A percentile compares a stretch with the other conserved stretches of the same genome.
Evolutionary conservation across 2,329 filamentous ascomycete genomes (phyloP).

Genomic region (Madurella mycetomatis): DNA sequence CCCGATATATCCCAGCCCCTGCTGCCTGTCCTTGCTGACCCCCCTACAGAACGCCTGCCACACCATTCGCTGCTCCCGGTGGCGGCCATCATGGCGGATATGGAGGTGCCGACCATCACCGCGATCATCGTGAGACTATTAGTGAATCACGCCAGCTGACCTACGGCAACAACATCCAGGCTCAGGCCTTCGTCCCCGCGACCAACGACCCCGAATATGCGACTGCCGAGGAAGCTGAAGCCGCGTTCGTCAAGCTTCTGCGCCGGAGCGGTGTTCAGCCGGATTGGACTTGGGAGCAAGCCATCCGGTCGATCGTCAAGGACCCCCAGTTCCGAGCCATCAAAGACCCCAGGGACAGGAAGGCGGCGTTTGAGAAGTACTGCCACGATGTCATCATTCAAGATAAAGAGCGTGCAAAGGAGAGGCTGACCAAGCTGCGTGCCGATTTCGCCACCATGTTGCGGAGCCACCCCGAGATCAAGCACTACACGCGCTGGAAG

Average conservation of each 20-base stretch:
- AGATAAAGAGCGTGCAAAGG: conserved; percentile 91
- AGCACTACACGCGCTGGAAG: conserved; percentile 95
- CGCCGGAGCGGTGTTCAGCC: conserved; percentile 80
- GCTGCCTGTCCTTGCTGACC: conserved; percentile 17
- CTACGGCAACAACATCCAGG: conserved; percentile 51
- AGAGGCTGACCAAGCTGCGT: conserved; percentile 85
- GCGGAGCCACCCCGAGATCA: conserved; percentile 93
- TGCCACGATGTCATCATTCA: conserved; percentile 82
- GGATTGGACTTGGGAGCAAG: conserved; percentile 90
- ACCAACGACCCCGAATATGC: conserved; percentile 73
- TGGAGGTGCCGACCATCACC: conserved; percentile 20
- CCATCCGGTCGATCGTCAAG: conserved; percentile 78
- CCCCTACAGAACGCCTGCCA: conserved; percentile 25
- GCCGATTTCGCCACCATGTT: conserved; percentile 96
- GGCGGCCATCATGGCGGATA: conserved; percentile 16
- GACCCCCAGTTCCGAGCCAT: conserved; percentile 91
- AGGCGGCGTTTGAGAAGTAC: conserved; percentile 91
- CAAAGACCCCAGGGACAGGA: conserved; percentile 87
- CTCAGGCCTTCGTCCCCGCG: conserved; percentile 58
- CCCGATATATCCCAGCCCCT: not conserved
- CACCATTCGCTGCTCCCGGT: conserved; percentile 39
- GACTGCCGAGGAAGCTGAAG: conserved; percentile 81
- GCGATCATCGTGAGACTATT: conserved; percentile 34
- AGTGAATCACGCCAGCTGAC: conserved; percentile 56
- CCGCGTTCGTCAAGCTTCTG: conserved; percentile 86